phyloP scores from a whole-genome alignment of 1,284 basidiomycete species.

The Ustilago loliicola region DNA sequence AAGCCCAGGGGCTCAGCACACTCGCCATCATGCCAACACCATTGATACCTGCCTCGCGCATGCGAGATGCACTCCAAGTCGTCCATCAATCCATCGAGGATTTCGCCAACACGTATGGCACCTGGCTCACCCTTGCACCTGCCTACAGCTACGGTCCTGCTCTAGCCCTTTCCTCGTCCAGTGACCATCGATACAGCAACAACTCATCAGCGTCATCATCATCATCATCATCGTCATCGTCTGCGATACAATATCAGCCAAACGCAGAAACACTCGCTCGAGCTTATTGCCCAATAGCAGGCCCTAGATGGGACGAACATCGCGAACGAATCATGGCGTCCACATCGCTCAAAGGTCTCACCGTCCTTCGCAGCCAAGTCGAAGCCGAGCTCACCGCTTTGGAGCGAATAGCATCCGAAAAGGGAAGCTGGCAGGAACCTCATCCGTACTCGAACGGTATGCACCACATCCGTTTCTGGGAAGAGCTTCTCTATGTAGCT shows the following conservation, averaged over 20 bases:
- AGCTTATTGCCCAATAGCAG: slow-evolving; percentile 42
- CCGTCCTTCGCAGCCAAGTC: slow-evolving; percentile 35
- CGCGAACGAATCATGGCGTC: slow-evolving; percentile 34
- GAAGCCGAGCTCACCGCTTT: slow-evolving; percentile 42
- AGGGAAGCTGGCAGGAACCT: slow-evolving; percentile 36
- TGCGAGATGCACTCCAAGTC: slow-evolving; percentile 35
- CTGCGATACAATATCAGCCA: not conserved
- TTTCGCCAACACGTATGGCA: slow-evolving; percentile 30
- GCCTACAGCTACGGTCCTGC: slow-evolving; percentile 45
- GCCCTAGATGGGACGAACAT: slow-evolving; percentile 47
- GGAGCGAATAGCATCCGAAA: slow-evolving; percentile 28
- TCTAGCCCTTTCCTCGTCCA: not conserved
- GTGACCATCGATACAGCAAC: not conserved
- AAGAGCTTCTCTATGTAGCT: slow-evolving; percentile 51
- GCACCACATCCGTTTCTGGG: slow-evolving; percentile 51
- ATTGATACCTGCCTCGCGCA: slow-evolving; percentile 35
- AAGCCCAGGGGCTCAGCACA: no score
- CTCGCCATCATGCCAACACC: slow-evolving; percentile 23
- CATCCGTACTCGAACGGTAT: slow-evolving; percentile 57
- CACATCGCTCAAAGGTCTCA: slow-evolving; percentile 51
- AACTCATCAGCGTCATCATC: not conserved
- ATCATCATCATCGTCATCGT: not conserved
- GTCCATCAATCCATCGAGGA: slow-evolving; percentile 39
- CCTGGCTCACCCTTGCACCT: slow-evolving; percentile 40
- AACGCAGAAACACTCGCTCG: slow-evolving; percentile 32